Percentiles rank a stretch among this genome's conserved stretches.
phyloP scores from a whole-genome alignment of 2,329 filamentous ascomycete genomes.

The Sarocladiaceae sp. region DNA sequence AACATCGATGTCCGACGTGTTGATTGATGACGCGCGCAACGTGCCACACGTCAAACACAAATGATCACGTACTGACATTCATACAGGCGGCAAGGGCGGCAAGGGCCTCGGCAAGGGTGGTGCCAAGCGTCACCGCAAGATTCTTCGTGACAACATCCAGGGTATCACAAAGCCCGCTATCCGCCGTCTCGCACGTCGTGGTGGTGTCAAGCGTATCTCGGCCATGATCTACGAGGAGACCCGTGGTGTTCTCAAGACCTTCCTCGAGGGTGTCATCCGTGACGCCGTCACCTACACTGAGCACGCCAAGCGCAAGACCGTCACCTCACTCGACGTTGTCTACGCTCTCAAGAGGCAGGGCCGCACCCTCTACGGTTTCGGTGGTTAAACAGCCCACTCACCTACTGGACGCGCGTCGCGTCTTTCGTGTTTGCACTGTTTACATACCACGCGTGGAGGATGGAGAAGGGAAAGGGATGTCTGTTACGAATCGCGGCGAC shows the following conservation, averaged over 20 bases:
- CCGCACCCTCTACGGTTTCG: constrained; percentile 83
- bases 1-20: too few species aligned
- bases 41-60: too few species aligned
- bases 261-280: constrained; percentile 73
- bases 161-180: constrained; percentile 99
- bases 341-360: constrained; percentile 67
- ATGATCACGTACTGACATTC: constrained; percentile 41
- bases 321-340: constrained; percentile 66
- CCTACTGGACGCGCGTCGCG: background rate
- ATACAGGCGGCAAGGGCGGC: constrained; percentile 83
- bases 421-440: too few species aligned
- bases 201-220: constrained; percentile 99
- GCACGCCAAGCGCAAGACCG: constrained; percentile 78
- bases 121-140: constrained; percentile 99
- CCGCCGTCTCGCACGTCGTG: constrained; percentile 96
- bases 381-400: constrained; percentile 61
- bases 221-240: constrained; percentile 86
- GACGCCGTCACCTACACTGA: constrained; percentile 76
- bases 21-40: too few species aligned
- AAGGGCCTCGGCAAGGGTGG: constrained; percentile 98
- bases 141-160: constrained; percentile 99
- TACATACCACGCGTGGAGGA: background rate
- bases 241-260: constrained; percentile 72
- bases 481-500: constrained; percentile 27
- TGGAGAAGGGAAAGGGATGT: constrained; percentile 17